These are phyloP conservation scores for Aspergillus heteromorphus DNA, from an alignment of 495 filamentous ascomycete species.

Conservation along the genomic window DNA sequence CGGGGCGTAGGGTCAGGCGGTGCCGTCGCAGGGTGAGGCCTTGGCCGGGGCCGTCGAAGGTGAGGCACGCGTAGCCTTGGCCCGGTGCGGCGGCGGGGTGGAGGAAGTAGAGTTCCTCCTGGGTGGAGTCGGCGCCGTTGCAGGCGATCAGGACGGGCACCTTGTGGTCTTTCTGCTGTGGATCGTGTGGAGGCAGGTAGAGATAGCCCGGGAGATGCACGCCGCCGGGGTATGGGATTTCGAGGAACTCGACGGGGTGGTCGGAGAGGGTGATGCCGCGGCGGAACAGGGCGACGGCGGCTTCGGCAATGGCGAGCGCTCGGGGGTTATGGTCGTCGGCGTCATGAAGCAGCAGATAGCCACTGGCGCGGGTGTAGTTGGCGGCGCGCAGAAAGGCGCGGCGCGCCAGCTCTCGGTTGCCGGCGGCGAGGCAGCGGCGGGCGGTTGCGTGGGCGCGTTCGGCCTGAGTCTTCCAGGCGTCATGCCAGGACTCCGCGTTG, in stretches of 20 bases:
- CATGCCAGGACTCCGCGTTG: too few relatives aligned
- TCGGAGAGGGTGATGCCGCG: conserved; percentile 18
- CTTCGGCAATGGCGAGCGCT: conserved; percentile 15
- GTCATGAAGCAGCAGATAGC: conserved; percentile 25
- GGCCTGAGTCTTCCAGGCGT: too few relatives aligned
- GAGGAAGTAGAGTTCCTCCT: conserved; percentile 45
- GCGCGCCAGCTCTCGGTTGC: conserved; percentile 11
- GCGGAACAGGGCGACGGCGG: conserved; percentile 15
- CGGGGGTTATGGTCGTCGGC: conserved; percentile 11
- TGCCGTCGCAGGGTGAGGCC: conserved; percentile 29
- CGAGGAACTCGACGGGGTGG: conserved; percentile 12
- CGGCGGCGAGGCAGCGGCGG: too few relatives aligned
- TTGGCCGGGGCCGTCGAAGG: conserved; percentile 47
- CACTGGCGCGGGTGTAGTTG: conserved; percentile 35
- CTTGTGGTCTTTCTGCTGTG: conserved; percentile 13
- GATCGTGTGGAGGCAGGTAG: conserved; percentile 29
- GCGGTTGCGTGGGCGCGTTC: too few relatives aligned
- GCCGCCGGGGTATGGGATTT: conserved; percentile 36
- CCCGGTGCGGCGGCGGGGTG: conserved; percentile 9
- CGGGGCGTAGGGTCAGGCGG: conserved; percentile 25
- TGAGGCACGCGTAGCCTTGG: conserved; percentile 43
- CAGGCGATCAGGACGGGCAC: conserved; percentile 35
- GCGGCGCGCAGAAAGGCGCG: conserved; percentile 29
- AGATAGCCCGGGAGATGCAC: conserved; percentile 32
- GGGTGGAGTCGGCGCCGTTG: conserved; percentile 35